Base-by-base conservation (phyloP, 768 basidiomycete species). In the Tulasnella sp. region DNA sequence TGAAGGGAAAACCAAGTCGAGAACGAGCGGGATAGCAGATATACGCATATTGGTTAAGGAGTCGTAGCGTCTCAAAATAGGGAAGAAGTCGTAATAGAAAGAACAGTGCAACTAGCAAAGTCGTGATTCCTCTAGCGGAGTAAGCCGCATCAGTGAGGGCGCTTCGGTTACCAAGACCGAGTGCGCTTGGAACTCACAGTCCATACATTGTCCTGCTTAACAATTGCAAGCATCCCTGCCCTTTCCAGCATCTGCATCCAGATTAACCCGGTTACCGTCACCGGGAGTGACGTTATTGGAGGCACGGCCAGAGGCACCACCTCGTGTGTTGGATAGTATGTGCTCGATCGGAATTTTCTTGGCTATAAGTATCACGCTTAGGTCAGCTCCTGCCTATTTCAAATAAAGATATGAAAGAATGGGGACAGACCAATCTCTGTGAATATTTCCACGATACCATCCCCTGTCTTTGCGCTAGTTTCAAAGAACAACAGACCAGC, bases 401-500 rank as follows among this genome's bases (percentile, higher is more conserved):
- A 8, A 24, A 25, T 28, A 16, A 6, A 6, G 22, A 25, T 25
- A 3, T 44, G 15, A 42, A 16, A 50, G 52, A 35, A 19, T n/a
- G n/a, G n/a, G n/a, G n/a, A 65, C 77, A 50, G 47, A 96, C 92
- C 93, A 61, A 99, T 98, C 67, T 96, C 92, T 9, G 92, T 98
- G 66, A 99, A 99, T 27, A 98, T 79, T 61, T 98, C 95, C 22
- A 90, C 84, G 49, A 98, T 78, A 33, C 90, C 91, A 61, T 92
- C 85, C 15, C 92, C 91, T 4, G 88, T 89, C 78, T 98, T 99
- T 22, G 95, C 95, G 61, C 83, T 87, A 32, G 92, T 95, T 72
- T 99, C 95, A 59, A 93, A 95, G 74, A 98, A 98, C 35, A 99
- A 69, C 37, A 98, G 65, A 1, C 87, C 85, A n/a, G 85, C 81